Percentiles rank a stretch among this genome's conserved stretches.
These are phyloP conservation scores for Scedosporium apiospermum DNA, from an alignment of 2,329 filamentous ascomycete genomes.

Conservation along the genomic window DNA sequence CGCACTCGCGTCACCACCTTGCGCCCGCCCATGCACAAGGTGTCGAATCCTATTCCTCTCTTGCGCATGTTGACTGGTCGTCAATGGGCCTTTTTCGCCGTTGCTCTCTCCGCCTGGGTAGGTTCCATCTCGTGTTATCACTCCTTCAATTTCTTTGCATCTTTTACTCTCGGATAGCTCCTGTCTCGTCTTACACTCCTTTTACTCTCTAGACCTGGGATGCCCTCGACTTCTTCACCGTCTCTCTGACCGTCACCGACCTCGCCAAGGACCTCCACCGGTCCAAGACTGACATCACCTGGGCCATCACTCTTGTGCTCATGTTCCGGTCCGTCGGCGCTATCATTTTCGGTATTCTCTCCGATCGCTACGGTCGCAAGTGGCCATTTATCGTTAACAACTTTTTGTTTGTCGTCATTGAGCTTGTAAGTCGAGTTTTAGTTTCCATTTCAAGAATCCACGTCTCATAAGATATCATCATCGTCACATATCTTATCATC, in stretches of 20 bases:
- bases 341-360: conserved; percentile 64
- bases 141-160: too few species aligned
- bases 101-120: conserved; percentile 50
- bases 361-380: conserved; percentile 73
- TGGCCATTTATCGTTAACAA: conserved; percentile 79
- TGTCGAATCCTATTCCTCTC: conserved; percentile 42
- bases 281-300: conserved; percentile 58
- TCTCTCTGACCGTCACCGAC: conserved; percentile 70
- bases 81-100: conserved; percentile 46
- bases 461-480: too few species aligned
- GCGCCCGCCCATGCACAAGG: conserved; percentile 45
- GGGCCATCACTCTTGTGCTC: conserved; percentile 66
- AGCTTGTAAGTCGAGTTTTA: conserved; percentile 41
- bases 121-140: conserved; percentile 8
- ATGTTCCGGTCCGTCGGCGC: conserved; percentile 68
- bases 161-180: neutral
- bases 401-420: conserved; percentile 56
- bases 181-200: neutral
- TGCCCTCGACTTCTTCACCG: conserved; percentile 75
- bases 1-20: conserved; percentile 45
- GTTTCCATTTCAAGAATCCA: neutral
- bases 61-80: conserved; percentile 36
- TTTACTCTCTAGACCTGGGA: conserved; percentile 62
- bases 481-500: too few species aligned
- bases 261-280: conserved; percentile 42